phyloP scores from a whole-genome alignment of 805 yeast genomes.

The Ogataea trehalophila region DNA sequence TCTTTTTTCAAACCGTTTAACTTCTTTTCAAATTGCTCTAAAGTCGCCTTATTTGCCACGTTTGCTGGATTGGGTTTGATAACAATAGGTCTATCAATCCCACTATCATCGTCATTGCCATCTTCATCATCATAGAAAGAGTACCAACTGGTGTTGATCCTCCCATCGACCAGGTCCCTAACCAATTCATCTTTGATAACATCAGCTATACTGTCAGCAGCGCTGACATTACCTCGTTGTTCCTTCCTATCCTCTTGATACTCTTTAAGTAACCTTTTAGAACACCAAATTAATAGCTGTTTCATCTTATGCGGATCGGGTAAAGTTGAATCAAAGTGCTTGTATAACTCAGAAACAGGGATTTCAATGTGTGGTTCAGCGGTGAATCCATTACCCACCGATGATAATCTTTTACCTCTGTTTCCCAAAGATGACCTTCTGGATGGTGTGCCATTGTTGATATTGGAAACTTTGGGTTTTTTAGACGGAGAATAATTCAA shows the following conservation, averaged over 20 bases:
- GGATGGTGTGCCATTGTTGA: background rate
- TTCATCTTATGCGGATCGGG: slow-evolving; percentile 75
- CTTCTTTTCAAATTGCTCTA: slow-evolving; percentile 42
- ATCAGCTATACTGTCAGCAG: slow-evolving; percentile 47
- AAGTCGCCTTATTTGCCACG: slow-evolving; percentile 42
- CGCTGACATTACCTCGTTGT: slow-evolving; percentile 14
- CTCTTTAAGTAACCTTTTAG: slow-evolving; percentile 39
- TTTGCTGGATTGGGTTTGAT: slow-evolving; percentile 60
- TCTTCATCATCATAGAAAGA: slow-evolving; percentile 30
- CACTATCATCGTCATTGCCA: slow-evolving; percentile 8
- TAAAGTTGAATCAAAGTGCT: slow-evolving; percentile 53
- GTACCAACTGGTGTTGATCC: slow-evolving; percentile 68
- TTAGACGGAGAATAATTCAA: background rate
- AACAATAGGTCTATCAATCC: slow-evolving; percentile 28
- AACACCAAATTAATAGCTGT: slow-evolving; percentile 65
- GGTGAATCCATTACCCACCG: slow-evolving; percentile 67
- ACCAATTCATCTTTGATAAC: slow-evolving; percentile 61
- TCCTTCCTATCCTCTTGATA: background rate
- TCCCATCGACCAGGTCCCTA: slow-evolving; percentile 53
- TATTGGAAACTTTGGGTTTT: background rate
- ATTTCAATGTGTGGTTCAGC: slow-evolving; percentile 66
- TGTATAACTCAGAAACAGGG: slow-evolving; percentile 48
- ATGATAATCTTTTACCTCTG: slow-evolving; percentile 69
- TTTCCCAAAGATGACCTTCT: slow-evolving; percentile 50
- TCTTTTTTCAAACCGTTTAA: slow-evolving; percentile 41